Evolutionary conservation across 805 yeast species (phyloP).

Genomic region (Diddensiella caesifluorescens): DNA sequence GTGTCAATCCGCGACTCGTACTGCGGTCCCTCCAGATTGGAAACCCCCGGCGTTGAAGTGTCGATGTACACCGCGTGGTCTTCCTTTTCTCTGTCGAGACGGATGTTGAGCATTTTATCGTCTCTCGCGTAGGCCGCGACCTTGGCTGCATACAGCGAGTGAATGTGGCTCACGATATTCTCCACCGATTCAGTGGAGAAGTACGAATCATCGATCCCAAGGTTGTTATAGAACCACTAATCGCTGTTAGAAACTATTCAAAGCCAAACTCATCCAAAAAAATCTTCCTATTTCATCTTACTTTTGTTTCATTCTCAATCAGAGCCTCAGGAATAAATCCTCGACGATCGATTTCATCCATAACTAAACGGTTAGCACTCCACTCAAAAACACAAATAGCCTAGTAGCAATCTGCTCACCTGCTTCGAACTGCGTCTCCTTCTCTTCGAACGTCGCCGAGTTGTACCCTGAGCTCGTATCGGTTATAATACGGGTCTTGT

Average conservation of each 20-base stretch:
- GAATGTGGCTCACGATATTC: slow-evolving; percentile 77
- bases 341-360: slow-evolving; percentile 70
- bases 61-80: slow-evolving; percentile 92
- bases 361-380: slow-evolving; percentile 39
- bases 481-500: slow-evolving; percentile 23
- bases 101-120: slow-evolving; percentile 55
- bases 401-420: slow-evolving; percentile 17
- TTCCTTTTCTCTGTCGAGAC: slow-evolving; percentile 70
- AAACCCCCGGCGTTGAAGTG: slow-evolving; percentile 50
- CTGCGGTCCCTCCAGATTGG: slow-evolving; percentile 40
- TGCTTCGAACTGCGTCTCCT: slow-evolving; percentile 67
- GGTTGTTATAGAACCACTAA: slow-evolving; percentile 74
- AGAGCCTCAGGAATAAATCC: slow-evolving; percentile 87
- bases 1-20: slow-evolving; percentile 80
- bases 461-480: slow-evolving; percentile 53
- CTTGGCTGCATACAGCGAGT: slow-evolving; percentile 87
- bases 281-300: too few relatives aligned
- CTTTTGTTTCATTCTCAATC: slow-evolving; percentile 74
- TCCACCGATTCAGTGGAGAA: slow-evolving; percentile 80
- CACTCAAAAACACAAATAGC: background rate
- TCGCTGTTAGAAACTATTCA: slow-evolving; percentile 3
- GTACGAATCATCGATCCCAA: slow-evolving; percentile 90
- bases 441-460: slow-evolving; percentile 70
- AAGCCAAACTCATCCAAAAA: slow-evolving; percentile 3
- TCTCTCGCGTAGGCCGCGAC: slow-evolving; percentile 76